Base-by-base conservation (phyloP, 306 rosid species). In the Ormosia semicastrata region DNA sequence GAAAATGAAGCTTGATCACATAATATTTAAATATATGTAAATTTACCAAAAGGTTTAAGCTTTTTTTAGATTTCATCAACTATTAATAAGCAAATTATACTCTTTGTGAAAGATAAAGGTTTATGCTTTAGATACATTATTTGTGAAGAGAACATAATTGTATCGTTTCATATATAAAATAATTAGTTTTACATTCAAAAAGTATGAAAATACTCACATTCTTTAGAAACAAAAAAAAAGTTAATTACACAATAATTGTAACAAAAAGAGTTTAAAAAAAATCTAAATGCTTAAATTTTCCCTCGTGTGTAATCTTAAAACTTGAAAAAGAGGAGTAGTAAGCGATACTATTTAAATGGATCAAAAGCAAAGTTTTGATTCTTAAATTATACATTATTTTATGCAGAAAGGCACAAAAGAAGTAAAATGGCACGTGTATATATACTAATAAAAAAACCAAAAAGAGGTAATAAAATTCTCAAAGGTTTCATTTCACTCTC, bases 311-410 rank as follows among this genome's bases (percentile, higher is more conserved):
- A 46, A 46, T 17, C 14, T 56, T 15, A 30, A 67, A 67, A 9
- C 17, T 12, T 53, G n/a, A 41, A 68, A 78, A 71, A 44, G 52
- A 52, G 9, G 44, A 33, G 17, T 10, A 46, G 17, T 10, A 46
- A 32, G 54, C 7, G 4, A 17, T 56, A 33, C 82, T 68, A 52
- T 62, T 76, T 40, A 30, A 83, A 70, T 70, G 78, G 74, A 77
- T 77, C 4, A 77, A 83, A 76, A 82, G 86, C 78, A 37, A 82
- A 59, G 75, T 52, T n/a, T 39, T 40, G 49, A 77, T 70, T 77
- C 82, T 50, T 52, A 62, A 50, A 69, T 40, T 52, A 83, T 52
- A n/a, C 14, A 36, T 59, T 82, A 41, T 69, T 49, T 30, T 14
- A 50, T 50, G 56, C 13, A n/a, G 65, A 62, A 82, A 29, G 64